Evolutionary conservation across 495 filamentous ascomycete species (phyloP), one percentile per base, ranked within the genome.

Genomic region (Hypoxylon lienhwacheense): DNA sequence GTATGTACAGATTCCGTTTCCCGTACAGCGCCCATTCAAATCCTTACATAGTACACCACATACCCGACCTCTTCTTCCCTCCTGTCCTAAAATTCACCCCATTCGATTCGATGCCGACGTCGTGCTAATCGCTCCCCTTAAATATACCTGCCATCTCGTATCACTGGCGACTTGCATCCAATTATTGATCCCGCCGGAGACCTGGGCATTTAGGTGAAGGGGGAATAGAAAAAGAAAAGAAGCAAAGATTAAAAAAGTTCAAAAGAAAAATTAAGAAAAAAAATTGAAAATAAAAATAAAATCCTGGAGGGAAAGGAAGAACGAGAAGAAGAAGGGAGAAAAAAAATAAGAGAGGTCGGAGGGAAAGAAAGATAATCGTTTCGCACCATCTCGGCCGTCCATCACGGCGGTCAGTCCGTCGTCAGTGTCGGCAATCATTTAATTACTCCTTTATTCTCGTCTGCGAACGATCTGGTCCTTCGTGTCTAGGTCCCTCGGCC

Each of bases 401-500:
- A 43, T 42, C 48, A 49, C 59, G 59, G 54, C 53, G 59, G 59
- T 63, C 48, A 63, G 33, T 45, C 59, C 53, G 53, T 58, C 53
- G 31, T 48, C 47, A 50, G 28, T 39, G 47, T 57, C 55, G 54
- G 47, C 22, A 49, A 54, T 47, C 58, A 47, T 47, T 48, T 19
- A 49, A 54, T 47, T 55, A 47, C 51, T 48, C 47, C 40, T 47
- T 52, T 50, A 46, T 46, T 33, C 35, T 16, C 29, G 45, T 49
- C 54, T 52, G 42, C 22, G 42, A 49, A 53, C 42, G 37, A 50
- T 43, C 35, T 42, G 37, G 54, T 63, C 59, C n/a, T n/a, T 65
- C 58, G 25, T 53, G 62, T 65, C 65, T 65, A 61, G 65, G 62
- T 55, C 52, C n/a, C 39, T 47, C 62, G 65, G 62, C 59, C 65